These are phyloP conservation scores for Collybiopsis confluens DNA, from an alignment of 768 basidiomycete genomes.

Conservation along the genomic window DNA sequence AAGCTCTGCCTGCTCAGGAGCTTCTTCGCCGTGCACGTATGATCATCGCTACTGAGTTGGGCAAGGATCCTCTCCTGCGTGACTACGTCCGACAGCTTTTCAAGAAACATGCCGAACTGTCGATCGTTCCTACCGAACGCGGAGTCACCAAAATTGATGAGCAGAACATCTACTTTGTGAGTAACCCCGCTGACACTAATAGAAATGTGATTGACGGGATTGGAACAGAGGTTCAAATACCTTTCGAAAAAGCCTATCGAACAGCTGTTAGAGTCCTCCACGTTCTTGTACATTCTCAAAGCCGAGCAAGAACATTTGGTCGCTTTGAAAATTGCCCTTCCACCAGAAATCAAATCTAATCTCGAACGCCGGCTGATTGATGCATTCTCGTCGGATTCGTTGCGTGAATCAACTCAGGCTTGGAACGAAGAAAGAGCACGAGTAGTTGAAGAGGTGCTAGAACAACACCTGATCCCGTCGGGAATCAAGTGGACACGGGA, in stretches of 20 bases:
- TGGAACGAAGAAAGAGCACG: constrained; percentile 88
- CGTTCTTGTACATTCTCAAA: constrained; percentile 86
- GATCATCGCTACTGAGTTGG: constrained; percentile 86
- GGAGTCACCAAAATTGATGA: constrained; percentile 77
- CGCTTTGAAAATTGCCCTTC: constrained; percentile 66
- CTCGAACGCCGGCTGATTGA: constrained; percentile 76
- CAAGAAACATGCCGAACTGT: constrained; percentile 68
- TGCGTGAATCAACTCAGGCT: constrained; percentile 77
- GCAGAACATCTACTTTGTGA: constrained; percentile 65
- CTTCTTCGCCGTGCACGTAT: constrained; percentile 70
- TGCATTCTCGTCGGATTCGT: constrained; percentile 80
- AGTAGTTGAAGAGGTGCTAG: constrained; percentile 74
- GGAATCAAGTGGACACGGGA: constrained; percentile 89
- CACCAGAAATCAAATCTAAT: constrained; percentile 52
- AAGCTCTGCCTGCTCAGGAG: constrained; percentile 59
- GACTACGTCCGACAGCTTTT: constrained; percentile 74
- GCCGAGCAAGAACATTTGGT: constrained; percentile 91
- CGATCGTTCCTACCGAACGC: constrained; percentile 82
- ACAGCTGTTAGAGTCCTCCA: constrained; percentile 65
- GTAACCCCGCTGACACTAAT: constrained; percentile 20
- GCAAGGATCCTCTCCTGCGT: constrained; percentile 86
- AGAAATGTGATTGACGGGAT: constrained; percentile 5
- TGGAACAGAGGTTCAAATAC: constrained; percentile 88
- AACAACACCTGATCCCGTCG: constrained; percentile 78
- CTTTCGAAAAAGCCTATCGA: constrained; percentile 70